Base-by-base conservation (phyloP, 495 filamentous ascomycete genomes). In the Penicillium ochrochloron region DNA sequence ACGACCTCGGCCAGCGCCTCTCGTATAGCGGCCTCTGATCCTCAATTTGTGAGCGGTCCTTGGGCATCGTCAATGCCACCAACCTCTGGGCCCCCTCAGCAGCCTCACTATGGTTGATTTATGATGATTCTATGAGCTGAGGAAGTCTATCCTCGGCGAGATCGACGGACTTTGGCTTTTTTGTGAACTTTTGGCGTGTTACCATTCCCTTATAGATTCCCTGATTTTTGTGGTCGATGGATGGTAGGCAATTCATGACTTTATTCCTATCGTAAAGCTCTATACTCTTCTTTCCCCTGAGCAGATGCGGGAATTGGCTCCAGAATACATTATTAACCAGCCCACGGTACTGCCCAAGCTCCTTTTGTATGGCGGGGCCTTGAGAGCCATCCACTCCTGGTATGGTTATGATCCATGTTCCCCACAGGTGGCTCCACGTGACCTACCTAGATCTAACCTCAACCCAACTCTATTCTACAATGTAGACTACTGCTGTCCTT, bases 41-140 rank as follows among this genome's bases (percentile, higher is more conserved):
- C 67, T 5, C 69, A 68, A 17, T 74, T 72, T 50, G 59, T 72
- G n/a, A 74, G 70, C 56, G 71, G 70, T 14, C 70, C 70, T 11
- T 74, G 70, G 71, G 62, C 63, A 10, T 68, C 65, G 1, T 61
- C 61, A 7, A 65, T 61, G 11, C 66, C 66, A 11, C 69, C 69
- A 37, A 53, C 56, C 37, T 53, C 63, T 10, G 66, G 62, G 0
- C 59, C 58, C 10, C 35, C 46, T 14, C 39, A 50, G 23, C 51
- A 35, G 5, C 25, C 44, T 63, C 25, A 42, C 6, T 48, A 58
- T 34, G n/a, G 31, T 39, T 54, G 34, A 54, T 17, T 44, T 3
- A 53, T 33, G 59, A 19, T 9, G n/a, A 19, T 19, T 19, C 17
- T 15, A 21, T 10, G 35, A 12, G 35, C 12, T 37, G 35, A 37